Percentiles rank a stretch among this genome's conserved stretches.
Conservation (phyloP, 73 alveolate genomes). For the Paramecium bursaria region DNA sequence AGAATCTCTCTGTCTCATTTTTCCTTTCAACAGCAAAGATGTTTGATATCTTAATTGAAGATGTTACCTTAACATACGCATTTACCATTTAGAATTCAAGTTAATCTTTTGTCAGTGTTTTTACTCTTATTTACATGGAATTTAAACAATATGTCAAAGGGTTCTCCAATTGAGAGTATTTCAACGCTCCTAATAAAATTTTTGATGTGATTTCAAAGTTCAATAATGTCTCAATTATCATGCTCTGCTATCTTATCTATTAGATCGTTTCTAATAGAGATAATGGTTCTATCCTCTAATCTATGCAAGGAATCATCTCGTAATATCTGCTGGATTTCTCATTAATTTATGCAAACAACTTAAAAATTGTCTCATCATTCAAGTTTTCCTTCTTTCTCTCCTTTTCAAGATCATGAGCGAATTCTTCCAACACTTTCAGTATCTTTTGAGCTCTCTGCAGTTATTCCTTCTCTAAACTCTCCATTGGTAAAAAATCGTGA, state of each 20-base stretch:
- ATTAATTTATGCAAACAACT: constrained; percentile 83
- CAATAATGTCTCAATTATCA: constrained; percentile 82
- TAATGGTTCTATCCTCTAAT: constrained; percentile 82
- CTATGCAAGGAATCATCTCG: constrained; percentile 89
- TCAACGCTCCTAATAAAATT: constrained; percentile 91
- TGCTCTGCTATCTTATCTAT: constrained; percentile 71
- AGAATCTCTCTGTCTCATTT: constrained; percentile 84
- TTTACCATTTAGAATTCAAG: constrained; percentile 83
- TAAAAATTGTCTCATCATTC: constrained; percentile 73
- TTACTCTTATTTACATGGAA: constrained; percentile 82
- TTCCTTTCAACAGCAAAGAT: constrained; percentile 84
- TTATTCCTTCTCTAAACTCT: constrained; percentile 37
- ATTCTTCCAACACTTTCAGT: constrained; percentile 74
- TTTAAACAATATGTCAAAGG: constrained; percentile 92
- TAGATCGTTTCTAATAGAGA: constrained; percentile 81
- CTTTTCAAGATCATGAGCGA: constrained; percentile 74
- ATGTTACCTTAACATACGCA: constrained; percentile 77
- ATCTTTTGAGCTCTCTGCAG: constrained; percentile 76
- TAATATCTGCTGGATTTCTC: constrained; percentile 86
- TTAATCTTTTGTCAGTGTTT: constrained; percentile 69
- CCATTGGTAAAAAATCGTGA: constrained; percentile 30
- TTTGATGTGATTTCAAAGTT: constrained; percentile 92
- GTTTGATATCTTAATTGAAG: constrained; percentile 85
- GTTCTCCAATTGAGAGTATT: constrained; percentile 70
- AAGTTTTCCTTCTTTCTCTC: constrained; percentile 37